These are phyloP conservation scores for Schrenkiella parvula DNA, from an alignment of 345 rosid species.

Conservation along the genomic window DNA sequence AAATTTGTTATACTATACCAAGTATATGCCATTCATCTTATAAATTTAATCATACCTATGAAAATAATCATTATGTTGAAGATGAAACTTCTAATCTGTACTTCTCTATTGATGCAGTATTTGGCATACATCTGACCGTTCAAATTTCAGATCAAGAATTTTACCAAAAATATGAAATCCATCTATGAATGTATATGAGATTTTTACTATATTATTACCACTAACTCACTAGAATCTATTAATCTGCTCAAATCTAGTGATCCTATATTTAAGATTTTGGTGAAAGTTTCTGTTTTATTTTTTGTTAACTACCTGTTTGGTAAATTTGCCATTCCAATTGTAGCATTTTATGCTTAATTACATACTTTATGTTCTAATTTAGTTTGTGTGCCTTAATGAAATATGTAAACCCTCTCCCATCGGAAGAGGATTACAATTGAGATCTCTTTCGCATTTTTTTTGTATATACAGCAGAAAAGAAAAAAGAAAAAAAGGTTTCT, in stretches of 20 bases:
- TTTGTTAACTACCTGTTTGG: background rate
- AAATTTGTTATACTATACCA: too few species aligned
- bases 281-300: background rate
- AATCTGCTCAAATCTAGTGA: background rate
- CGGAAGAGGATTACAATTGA: background rate
- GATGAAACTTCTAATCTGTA: too few species aligned
- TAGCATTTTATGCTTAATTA: background rate
- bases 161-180: too few species aligned
- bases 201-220: too few species aligned
- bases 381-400: background rate
- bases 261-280: background rate
- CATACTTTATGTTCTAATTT: background rate
- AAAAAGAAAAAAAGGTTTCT: background rate
- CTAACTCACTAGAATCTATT: background rate
- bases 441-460: background rate
- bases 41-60: too few species aligned
- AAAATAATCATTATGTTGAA: too few species aligned
- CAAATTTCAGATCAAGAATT: too few species aligned
- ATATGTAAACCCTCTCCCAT: background rate
- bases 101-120: too few species aligned
- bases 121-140: too few species aligned
- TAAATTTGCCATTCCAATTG: background rate
- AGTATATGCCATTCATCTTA: too few species aligned
- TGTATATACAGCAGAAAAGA: background rate
- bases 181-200: too few species aligned